phyloP scores from a whole-genome alignment of 805 yeast genomes.

The Debaryomyces tyrocola region DNA sequence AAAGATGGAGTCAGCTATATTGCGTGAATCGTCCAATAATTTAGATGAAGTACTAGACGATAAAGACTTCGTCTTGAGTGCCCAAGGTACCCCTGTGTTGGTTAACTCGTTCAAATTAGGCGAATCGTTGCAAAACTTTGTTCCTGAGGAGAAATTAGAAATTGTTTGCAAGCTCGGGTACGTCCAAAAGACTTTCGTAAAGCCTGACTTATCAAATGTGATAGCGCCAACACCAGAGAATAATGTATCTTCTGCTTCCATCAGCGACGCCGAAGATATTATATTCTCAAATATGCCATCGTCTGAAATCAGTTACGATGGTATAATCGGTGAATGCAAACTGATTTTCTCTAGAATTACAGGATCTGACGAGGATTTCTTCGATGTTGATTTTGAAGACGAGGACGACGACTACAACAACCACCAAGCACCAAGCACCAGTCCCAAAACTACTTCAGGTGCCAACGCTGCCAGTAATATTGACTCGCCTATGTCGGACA shows the following conservation, averaged over 20 bases:
- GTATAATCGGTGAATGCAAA: slow-evolving; percentile 79
- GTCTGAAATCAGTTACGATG: slow-evolving; percentile 87
- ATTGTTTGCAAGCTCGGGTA: slow-evolving; percentile 42
- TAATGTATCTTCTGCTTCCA: slow-evolving; percentile 21
- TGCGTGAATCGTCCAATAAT: slow-evolving; percentile 71
- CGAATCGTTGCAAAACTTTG: slow-evolving; percentile 78
- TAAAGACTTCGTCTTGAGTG: slow-evolving; percentile 38
- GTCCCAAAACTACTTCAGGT: background rate
- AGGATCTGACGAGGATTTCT: slow-evolving; percentile 94
- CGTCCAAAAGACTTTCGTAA: slow-evolving; percentile 36
- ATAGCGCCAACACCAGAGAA: slow-evolving; percentile 29
- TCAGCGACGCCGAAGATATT: slow-evolving; percentile 44
- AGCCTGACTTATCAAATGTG: slow-evolving; percentile 39
- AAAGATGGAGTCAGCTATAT: slow-evolving; percentile 75
- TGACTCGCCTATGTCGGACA: slow-evolving; percentile 14
- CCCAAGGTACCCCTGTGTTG: slow-evolving; percentile 57
- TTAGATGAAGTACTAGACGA: slow-evolving; percentile 52
- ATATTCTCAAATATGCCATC: slow-evolving; percentile 65
- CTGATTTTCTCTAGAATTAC: slow-evolving; percentile 73
- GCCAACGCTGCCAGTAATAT: background rate
- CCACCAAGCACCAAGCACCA: slow-evolving; percentile 1
- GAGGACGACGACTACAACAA: slow-evolving; percentile 60
- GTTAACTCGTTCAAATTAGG: slow-evolving; percentile 84
- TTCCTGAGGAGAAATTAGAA: slow-evolving; percentile 68
- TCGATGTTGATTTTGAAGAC: slow-evolving; percentile 94